Base-by-base conservation (phyloP, 2,329 filamentous ascomycete genomes). In the Metarhizium humberi region DNA sequence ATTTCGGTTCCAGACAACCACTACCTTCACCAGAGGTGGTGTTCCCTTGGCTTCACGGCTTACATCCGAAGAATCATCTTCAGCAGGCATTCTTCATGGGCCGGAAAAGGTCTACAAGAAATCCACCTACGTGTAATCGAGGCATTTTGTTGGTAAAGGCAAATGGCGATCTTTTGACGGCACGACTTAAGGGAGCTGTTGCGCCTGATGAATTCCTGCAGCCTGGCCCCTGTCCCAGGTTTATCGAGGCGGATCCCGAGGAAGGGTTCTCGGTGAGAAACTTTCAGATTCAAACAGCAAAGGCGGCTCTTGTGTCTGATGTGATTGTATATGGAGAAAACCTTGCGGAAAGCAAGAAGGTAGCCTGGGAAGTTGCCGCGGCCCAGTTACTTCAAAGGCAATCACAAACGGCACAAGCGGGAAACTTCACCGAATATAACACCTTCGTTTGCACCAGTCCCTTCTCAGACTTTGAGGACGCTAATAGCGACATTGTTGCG, bases 251-350 rank as follows among this genome's bases (percentile, higher is more conserved):
- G 45, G 94, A 99, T 66, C 94, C 94, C 1, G 81, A 76, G 55
- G 89, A 95, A 61, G 94, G 94, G 8, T 97, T 97, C 67, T 96
- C 90, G 4, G 92, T 97, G 47, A 84, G 94, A 49, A 97, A 97
- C 69, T 99, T 99, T 67, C 92, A 97, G 64, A 97, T 97, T 43
- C 94, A 99, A 70, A 81, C 89, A 0, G 88, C 88, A 56, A 99
- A 99, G 69, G 76, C 89, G 60, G 92, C 92, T 54, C 83, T 88
- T 60, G 81, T 94, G 8, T 96, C 92, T 0, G 94, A 99, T 68
- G 90, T 99, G 60, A 80, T 99, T 45, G 82, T 99, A 1, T 99
- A 99, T 67, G 90, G 90, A 13, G 87, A 92, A 54, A 81, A 90
- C 60, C 73, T 76, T 42, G 78, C 77, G 2, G 72, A 80, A 30